Conservation (phyloP, 352 stramenopile species). For the Elongisporangium anandrum region DNA sequence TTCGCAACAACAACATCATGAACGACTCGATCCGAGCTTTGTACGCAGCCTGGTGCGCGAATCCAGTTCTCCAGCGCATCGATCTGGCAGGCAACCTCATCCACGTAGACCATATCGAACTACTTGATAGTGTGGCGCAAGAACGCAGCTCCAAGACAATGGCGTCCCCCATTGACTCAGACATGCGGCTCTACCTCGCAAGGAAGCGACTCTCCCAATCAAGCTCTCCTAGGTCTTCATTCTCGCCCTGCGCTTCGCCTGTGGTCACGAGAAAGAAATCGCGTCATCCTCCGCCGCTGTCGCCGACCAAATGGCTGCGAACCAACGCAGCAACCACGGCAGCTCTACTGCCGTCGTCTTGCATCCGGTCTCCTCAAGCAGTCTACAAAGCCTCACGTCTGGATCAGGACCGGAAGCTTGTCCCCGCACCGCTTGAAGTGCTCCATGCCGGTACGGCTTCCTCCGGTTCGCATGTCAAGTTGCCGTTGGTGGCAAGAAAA, state of each 20-base stretch:
- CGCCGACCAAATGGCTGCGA: constrained; percentile 52
- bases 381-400: constrained; percentile 7
- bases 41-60: constrained; percentile 26
- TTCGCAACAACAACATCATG: constrained; percentile 61
- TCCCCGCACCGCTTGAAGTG: background rate
- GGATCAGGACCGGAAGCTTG: background rate
- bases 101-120: constrained; percentile 25
- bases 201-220: constrained; percentile 25
- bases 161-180: constrained; percentile 14
- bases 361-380: constrained; percentile 13
- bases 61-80: constrained; percentile 32
- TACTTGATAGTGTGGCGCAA: constrained; percentile 16
- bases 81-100: constrained; percentile 61
- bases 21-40: constrained; percentile 40
- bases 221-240: constrained; percentile 5
- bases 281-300: constrained; percentile 18
- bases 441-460: background rate
- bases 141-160: constrained; percentile 23
- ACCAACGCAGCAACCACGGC: background rate
- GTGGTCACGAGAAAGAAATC: constrained; percentile 8
- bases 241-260: constrained; percentile 3
- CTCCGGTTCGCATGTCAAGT: background rate
- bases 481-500: background rate
- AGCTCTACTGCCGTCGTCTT: background rate
- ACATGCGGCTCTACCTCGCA: constrained; percentile 46